Base-by-base conservation (phyloP, 495 filamentous ascomycete species). In the Hypoxylon lenormandii region DNA sequence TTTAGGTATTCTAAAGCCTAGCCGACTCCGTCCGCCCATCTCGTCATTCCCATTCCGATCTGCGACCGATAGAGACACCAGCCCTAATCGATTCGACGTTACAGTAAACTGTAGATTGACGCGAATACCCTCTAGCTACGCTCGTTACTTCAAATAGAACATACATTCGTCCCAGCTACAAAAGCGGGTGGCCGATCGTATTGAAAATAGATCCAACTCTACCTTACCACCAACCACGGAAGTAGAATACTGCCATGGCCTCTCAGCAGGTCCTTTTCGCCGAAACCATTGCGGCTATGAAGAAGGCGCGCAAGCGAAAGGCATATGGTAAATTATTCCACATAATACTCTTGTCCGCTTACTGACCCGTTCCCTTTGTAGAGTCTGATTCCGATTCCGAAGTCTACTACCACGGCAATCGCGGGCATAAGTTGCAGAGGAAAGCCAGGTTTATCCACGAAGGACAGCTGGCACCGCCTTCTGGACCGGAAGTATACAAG, bases 361-460 rank as follows among this genome's bases (percentile, higher is more conserved):
- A 45, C 54, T 72, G 51, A 72, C 37, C 60, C 59, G 8, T 49
- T 48, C 30, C 48, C 28, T 19, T 60, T 64, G 28, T 74, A 97
- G 93, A 91, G 49, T 91, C 91, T 45, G 93, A 94, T 72, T 92
- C 92, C 18, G 95, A 97, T 77, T 91, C 92, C 66, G 86, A 89
- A 43, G 91, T 95, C 72, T 85, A 87, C 42, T 86, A 88, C 74
- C 87, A 87, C 53, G 93, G 91, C 6, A 98, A 97, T 78, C 91
- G 94, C 72, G 93, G 92, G 47, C 91, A 97, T 76, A 99, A 97
- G 76, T 85, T 98, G 60, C 91, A 91, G 78, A 90, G 86, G 72
- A 91, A 91, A 73, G 89, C 93, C 42, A 85, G 87, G 75, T 92
- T 91, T 78, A 87, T 96, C 43, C 90, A 89, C 57, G 86, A 92